Evolutionary conservation across 2,329 filamentous ascomycete species (phyloP), one percentile per base, ranked within the genome.

Genomic region (Penicillium verrucosum): DNA sequence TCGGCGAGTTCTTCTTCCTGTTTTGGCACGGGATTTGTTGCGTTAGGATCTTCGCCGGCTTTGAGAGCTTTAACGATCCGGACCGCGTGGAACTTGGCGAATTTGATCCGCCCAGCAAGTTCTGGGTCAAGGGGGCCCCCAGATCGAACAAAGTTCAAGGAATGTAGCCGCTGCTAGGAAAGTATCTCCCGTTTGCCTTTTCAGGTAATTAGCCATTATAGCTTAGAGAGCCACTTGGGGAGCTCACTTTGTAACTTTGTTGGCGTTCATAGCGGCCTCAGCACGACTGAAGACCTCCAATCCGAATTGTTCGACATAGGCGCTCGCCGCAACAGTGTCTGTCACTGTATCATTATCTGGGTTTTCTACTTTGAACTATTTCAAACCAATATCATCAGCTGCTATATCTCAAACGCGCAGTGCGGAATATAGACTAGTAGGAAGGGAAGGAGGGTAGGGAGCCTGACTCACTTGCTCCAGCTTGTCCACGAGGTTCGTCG

Each of bases 101-200:
- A 99, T 73, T 95, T 97, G 75, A 93, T 91, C 80, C 96, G 97
- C 53, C 91, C 85, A 38, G 86, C 81, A 21, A 87, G 85, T 68
- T 97, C 92, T 1, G 83, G 76, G 34, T 96, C 90, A 11, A 87
- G 78, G 0, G 0, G 84, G 76, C 6, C 86, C 88, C 92, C 93
- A 99, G 67, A 96, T 89, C 61, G 87, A 87, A 54, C 90, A 83
- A 5, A 97, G 81, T 64, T 97, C 91, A 68, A 97, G 86, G 73
- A 99, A 97, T 0, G 92, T 96, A 0, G 90, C 88, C 0, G 94
- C 90, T 1, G 95, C 94, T 70, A 92, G 89, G 65, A 97, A 96
- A 0, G 92, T 97, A 70, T 95, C 91, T 57, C 90, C 92, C 0
- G 94, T 99, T 82, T 95, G 89, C 66, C 90, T 92, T 38, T 48